phyloP scores from a whole-genome alignment of 805 yeast genomes.

The Ogataea henricii region DNA sequence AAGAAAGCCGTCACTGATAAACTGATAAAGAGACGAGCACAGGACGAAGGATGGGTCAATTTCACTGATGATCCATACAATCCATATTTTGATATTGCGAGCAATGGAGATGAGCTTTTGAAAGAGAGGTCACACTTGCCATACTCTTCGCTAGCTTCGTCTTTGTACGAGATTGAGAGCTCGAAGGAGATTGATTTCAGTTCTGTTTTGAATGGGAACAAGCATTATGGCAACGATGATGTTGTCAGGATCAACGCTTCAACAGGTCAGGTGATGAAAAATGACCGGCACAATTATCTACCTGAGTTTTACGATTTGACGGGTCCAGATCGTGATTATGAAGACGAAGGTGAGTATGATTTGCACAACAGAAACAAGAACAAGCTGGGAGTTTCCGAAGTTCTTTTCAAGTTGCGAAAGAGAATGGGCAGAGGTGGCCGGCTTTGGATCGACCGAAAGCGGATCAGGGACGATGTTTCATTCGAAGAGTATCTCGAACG shows the following conservation, averaged over 20 bases:
- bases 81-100: constrained; percentile 73
- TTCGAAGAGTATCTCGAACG: constrained; percentile 18
- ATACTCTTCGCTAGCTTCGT: constrained; percentile 75
- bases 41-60: constrained; percentile 77
- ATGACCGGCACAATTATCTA: constrained; percentile 35
- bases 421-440: constrained; percentile 75
- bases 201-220: constrained; percentile 45
- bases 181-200: constrained; percentile 54
- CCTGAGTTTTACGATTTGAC: constrained; percentile 49
- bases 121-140: constrained; percentile 68
- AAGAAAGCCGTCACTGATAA: constrained; percentile 85
- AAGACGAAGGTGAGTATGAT: constrained; percentile 25
- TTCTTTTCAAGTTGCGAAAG: constrained; percentile 65
- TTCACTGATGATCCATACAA: constrained; percentile 83
- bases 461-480: constrained; percentile 36
- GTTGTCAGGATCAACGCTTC: constrained; percentile 45
- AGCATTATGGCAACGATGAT: constrained; percentile 38
- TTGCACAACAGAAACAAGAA: constrained; percentile 20
- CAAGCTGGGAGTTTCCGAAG: constrained; percentile 43
- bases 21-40: constrained; percentile 67
- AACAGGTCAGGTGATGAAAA: constrained; percentile 50
- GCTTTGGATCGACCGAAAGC: constrained; percentile 71
- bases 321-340: constrained; percentile 26
- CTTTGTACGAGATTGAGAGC: constrained; percentile 64
- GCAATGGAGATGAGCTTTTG: constrained; percentile 44